Conservation (phyloP, 192 early-diverging fungal species). For the Coemansia sp. region DNA sequence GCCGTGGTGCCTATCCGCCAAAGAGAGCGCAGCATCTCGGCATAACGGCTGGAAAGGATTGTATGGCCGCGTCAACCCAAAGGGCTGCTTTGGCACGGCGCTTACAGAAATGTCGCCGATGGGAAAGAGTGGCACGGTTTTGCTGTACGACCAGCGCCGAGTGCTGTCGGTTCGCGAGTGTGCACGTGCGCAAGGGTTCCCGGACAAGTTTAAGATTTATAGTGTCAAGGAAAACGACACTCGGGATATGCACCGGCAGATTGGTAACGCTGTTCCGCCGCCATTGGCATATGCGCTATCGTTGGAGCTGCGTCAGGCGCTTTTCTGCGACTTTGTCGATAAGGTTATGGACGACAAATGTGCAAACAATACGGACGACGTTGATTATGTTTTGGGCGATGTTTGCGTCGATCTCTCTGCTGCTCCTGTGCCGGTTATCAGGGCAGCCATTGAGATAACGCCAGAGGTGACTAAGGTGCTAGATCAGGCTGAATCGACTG, state of each 20-base stretch:
- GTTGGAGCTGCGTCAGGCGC: conserved; percentile 51
- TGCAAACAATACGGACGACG: not conserved
- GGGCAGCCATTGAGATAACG: not conserved
- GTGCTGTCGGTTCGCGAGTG: conserved; percentile 61
- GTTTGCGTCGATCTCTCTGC: conserved; percentile 21
- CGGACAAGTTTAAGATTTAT: conserved; percentile 59
- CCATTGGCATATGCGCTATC: conserved; percentile 62
- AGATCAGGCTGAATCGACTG: not conserved
- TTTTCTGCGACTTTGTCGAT: conserved; percentile 44
- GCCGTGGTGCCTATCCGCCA: conserved; percentile 57
- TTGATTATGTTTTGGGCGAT: conserved; percentile 18
- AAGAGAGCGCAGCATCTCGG: conserved; percentile 53
- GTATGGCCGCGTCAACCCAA: conserved; percentile 61
- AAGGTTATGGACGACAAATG: not conserved
- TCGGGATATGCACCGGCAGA: conserved; percentile 59
- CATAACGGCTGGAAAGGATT: conserved; percentile 65
- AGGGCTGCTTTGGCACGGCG: conserved; percentile 58
- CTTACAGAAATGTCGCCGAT: conserved; percentile 61
- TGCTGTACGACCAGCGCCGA: conserved; percentile 63
- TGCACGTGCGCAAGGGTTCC: conserved; percentile 71
- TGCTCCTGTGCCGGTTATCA: not conserved
- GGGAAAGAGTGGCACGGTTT: conserved; percentile 62
- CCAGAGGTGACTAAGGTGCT: not conserved
- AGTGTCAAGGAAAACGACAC: conserved; percentile 32
- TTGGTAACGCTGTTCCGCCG: conserved; percentile 71